These are phyloP conservation scores for Saposhnikovia divaricata DNA, from an alignment of 129 eudicot species.

Conservation along the genomic window DNA sequence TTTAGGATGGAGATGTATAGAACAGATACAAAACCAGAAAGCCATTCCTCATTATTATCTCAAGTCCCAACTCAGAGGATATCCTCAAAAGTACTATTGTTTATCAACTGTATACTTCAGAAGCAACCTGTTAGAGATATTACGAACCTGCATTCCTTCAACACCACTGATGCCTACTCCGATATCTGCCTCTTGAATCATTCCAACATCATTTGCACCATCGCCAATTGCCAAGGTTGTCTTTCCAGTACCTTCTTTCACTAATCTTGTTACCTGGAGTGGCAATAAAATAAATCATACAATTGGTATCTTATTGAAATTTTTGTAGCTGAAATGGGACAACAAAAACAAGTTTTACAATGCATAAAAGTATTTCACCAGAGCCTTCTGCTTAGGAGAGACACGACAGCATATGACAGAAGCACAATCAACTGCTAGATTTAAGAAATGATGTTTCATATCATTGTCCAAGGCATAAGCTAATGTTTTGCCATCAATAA, in stretches of 20 bases:
- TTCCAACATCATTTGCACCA: slow-evolving; percentile 99
- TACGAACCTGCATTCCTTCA: slow-evolving; percentile 98
- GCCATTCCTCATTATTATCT: background rate
- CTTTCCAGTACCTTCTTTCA: slow-evolving; percentile 91
- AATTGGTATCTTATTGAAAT: background rate
- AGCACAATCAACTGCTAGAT: slow-evolving; percentile 82
- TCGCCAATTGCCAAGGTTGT: slow-evolving; percentile 97
- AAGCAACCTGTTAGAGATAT: slow-evolving; percentile 6
- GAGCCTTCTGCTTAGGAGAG: slow-evolving; percentile 90
- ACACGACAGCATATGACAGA: slow-evolving; percentile 99
- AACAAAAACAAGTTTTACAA: background rate
- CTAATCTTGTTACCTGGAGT: slow-evolving; percentile 83
- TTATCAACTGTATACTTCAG: slow-evolving; percentile 1
- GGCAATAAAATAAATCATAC: slow-evolving; percentile 7
- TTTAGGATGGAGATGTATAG: background rate
- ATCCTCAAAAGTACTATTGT: background rate
- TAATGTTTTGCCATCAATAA: slow-evolving; percentile 85
- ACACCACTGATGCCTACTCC: slow-evolving; percentile 97
- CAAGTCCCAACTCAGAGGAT: background rate
- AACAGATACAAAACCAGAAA: background rate
- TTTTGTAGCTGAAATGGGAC: slow-evolving; percentile 3
- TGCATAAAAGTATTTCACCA: slow-evolving; percentile 39
- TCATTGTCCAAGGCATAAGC: slow-evolving; percentile 83
- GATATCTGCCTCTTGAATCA: slow-evolving; percentile 98
- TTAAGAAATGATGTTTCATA: slow-evolving; percentile 68